A percentile compares a stretch with the other conserved stretches of the same genome.
These are phyloP conservation scores for Boletus pseudopeckii DNA, from an alignment of 768 basidiomycete genomes.

Conservation along the genomic window DNA sequence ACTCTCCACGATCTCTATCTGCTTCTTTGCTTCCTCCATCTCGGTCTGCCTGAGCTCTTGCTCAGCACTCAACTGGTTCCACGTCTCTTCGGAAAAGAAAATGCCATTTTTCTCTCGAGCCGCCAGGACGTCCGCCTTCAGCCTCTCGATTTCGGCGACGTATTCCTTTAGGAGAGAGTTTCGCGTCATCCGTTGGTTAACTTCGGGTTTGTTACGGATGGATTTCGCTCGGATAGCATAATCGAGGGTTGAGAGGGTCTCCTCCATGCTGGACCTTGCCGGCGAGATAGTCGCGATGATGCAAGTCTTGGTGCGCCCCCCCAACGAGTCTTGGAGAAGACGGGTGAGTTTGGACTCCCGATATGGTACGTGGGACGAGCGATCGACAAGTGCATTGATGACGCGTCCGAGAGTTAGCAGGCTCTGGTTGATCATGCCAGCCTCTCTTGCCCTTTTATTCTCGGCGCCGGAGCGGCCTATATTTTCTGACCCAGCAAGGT, in stretches of 20 bases:
- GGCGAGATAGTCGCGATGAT: slow-evolving; percentile 97
- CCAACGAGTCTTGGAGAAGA: slow-evolving; percentile 97
- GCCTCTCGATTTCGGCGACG: slow-evolving; percentile 85
- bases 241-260: slow-evolving; percentile 95
- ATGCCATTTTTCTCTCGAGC: slow-evolving; percentile 96
- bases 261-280: slow-evolving; percentile 90
- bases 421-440: slow-evolving; percentile 98
- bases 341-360: slow-evolving; percentile 97
- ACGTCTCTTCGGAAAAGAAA: slow-evolving; percentile 87
- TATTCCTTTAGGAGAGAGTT: slow-evolving; percentile 93
- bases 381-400: slow-evolving; percentile 94
- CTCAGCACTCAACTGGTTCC: slow-evolving; percentile 77
- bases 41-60: slow-evolving; percentile 76
- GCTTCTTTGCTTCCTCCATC: slow-evolving; percentile 77
- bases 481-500: slow-evolving; percentile 96
- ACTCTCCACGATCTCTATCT: slow-evolving; percentile 78
- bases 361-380: slow-evolving; percentile 89
- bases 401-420: slow-evolving; percentile 95
- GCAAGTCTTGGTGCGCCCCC: slow-evolving; percentile 95
- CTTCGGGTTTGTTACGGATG: slow-evolving; percentile 91
- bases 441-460: slow-evolving; percentile 91
- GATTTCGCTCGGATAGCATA: slow-evolving; percentile 95
- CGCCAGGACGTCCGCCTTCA: slow-evolving; percentile 87
- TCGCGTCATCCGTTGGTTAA: slow-evolving; percentile 92
- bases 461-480: slow-evolving; percentile 95